Base-by-base conservation (phyloP, 2,329 filamentous ascomycete genomes). In the Colletotrichum australisinense region DNA sequence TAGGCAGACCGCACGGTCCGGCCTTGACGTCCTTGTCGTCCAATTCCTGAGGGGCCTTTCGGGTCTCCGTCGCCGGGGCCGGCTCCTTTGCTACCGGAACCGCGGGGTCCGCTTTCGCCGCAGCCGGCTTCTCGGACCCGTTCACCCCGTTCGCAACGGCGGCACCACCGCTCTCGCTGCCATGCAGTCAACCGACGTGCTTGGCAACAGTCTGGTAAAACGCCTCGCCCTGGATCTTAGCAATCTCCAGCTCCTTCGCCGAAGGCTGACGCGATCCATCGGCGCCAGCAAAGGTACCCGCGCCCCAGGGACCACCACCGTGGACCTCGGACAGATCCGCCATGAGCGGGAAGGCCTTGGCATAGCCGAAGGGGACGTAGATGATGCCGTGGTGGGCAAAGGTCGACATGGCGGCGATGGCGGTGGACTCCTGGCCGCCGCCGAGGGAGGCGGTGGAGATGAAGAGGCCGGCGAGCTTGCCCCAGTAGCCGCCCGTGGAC, bases 331-430 rank as follows among this genome's bases (percentile, higher is more conserved):
- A 81, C 46, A 98, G 83, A 85, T 95, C 92, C 76, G 92, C 82
- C 76, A 98, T 85, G 76, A 91, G 85, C 73, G 81, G 81, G 81
- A 98, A 98, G 63, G 91, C 86, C 79, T 92, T 94, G 85, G 94
- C 93, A 88, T 97, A 98, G 69, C 97, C 97, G 67, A 98, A 89
- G 62, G 97, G 97, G n/a, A 98, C 95, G 83, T 93, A 98, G 88
- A 97, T 93, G 86, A 98, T 93, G 80, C 97, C 97, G 88, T 98
- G 97, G 87, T 98, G 97, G 74, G 92, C 84, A 67, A 98, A 88
- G 22, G 96, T 98, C 80, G 92, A 95, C 90, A 98, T 91, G 81
- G 93, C 87, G 42, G 92, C 88, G 76, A 98, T 86, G 77, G 90
- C 93, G 60, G 97, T 99, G 70, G 91, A 92, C 87, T 99, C 97